Conservation (phyloP, 306 rosid genomes). For the Sicyos edulis region DNA sequence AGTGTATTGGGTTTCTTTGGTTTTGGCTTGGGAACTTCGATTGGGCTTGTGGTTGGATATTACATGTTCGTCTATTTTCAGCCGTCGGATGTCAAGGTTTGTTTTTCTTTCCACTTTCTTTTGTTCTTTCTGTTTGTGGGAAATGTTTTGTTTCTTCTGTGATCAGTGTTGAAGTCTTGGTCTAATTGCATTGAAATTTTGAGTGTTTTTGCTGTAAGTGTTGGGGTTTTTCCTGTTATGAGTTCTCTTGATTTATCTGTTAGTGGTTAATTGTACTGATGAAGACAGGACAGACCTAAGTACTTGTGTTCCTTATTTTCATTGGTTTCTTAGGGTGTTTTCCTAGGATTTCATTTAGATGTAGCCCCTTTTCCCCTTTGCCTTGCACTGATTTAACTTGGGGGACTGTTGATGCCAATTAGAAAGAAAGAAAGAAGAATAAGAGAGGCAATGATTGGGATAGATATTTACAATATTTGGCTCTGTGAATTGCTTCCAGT, state of each 20-base stretch:
- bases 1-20: slow-evolving; percentile 45
- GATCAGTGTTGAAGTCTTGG: not conserved
- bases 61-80: slow-evolving; percentile 70
- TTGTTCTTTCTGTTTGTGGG: not conserved
- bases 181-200: slow-evolving; percentile 6
- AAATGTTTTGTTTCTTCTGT: not conserved
- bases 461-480: not conserved
- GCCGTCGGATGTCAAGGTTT: slow-evolving; percentile 72
- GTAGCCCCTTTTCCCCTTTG: not conserved
- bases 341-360: not conserved
- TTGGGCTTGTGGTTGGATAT: slow-evolving; percentile 69
- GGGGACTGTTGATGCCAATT: not conserved
- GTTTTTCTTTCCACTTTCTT: slow-evolving; percentile 19
- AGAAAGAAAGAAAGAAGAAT: not conserved
- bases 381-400: not conserved
- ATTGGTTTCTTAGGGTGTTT: not conserved
- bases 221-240: not conserved
- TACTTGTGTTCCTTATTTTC: not conserved
- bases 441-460: not conserved
- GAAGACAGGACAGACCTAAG: not conserved
- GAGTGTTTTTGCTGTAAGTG: not conserved
- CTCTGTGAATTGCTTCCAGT: not conserved
- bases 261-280: not conserved
- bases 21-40: slow-evolving; percentile 72
- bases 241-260: slow-evolving; percentile 7